Conservation (phyloP, 2,329 filamentous ascomycete species). For the Pseudogymnoascus sp. region DNA sequence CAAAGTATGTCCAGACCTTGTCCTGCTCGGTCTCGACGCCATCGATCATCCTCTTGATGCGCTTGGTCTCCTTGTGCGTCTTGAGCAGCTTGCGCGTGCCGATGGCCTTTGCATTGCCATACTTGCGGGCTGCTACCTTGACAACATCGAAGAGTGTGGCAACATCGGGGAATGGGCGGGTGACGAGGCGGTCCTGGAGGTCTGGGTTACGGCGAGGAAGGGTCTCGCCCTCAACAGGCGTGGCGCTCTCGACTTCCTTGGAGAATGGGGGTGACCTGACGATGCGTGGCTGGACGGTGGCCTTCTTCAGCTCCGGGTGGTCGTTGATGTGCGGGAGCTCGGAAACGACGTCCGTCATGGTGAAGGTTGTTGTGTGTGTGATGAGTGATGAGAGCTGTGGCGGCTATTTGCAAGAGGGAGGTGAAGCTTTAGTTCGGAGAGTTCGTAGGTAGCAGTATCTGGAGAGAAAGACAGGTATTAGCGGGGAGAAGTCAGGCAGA, state of each 20-base stretch:
- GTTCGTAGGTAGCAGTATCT: neutral
- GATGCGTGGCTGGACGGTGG: slow-evolving; percentile 23
- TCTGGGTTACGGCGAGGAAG: slow-evolving; percentile 50
- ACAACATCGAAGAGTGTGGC: slow-evolving; percentile 70
- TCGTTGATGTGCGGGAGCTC: slow-evolving; percentile 3
- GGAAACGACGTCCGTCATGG: slow-evolving; percentile 6
- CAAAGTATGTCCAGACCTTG: slow-evolving; percentile 84
- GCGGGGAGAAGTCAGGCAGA: neutral
- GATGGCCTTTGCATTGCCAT: slow-evolving; percentile 55
- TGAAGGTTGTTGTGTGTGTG: slow-evolving; percentile 7
- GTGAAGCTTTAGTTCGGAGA: neutral
- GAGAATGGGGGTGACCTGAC: slow-evolving; percentile 46
- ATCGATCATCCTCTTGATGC: slow-evolving; percentile 57
- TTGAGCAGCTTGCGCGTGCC: slow-evolving; percentile 66
- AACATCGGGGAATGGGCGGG: slow-evolving; percentile 48
- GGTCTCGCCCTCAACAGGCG: slow-evolving; percentile 57
- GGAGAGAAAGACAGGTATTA: neutral
- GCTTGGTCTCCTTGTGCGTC: slow-evolving; percentile 71
- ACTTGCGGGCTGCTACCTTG: slow-evolving; percentile 54
- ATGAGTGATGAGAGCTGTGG: neutral
- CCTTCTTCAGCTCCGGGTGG: slow-evolving; percentile 21
- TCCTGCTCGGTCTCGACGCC: slow-evolving; percentile 71
- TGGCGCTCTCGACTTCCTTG: slow-evolving; percentile 47
- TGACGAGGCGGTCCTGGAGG: slow-evolving; percentile 49
- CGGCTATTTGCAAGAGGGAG: neutral